Evolutionary conservation across 192 early-diverging fungal genomes (phyloP).

Genomic region (Fimicolochytrium jonesii): DNA sequence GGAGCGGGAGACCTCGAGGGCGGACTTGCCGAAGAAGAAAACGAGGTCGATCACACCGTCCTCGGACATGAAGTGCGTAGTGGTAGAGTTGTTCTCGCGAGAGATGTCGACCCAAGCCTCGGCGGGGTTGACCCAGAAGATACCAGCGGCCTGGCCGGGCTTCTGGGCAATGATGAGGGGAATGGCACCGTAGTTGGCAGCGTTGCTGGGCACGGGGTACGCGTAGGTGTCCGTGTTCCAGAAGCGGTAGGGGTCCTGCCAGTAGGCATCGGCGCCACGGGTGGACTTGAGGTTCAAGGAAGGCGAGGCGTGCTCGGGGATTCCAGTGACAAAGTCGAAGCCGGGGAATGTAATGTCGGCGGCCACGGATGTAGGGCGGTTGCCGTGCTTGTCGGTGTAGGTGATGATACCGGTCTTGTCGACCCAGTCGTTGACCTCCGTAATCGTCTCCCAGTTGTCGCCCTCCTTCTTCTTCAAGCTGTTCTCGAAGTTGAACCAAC

Average conservation of each 20-base stretch:
- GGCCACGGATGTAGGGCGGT: constrained; percentile 84
- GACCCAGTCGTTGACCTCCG: constrained; percentile 74
- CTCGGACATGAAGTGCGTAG: constrained; percentile 91
- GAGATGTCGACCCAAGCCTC: constrained; percentile 97
- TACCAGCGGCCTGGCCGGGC: constrained; percentile 64
- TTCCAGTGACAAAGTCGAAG: constrained; percentile 82
- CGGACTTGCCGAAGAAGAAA: constrained; percentile 67
- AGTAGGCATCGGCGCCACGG: constrained; percentile 33
- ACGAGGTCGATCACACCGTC: constrained; percentile 83
- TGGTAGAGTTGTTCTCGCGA: constrained; percentile 49
- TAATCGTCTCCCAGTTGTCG: constrained; percentile 71
- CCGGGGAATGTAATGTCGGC: constrained; percentile 86
- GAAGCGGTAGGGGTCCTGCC: constrained; percentile 27
- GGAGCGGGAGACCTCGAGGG: constrained; percentile 60
- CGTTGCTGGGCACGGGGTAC: constrained; percentile 84
- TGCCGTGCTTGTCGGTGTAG: neutral
- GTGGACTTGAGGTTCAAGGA: constrained; percentile 79
- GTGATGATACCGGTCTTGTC: neutral
- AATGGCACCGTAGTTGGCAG: constrained; percentile 89
- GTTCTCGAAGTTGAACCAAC: constrained; percentile 80
- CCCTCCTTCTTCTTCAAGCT: constrained; percentile 50
- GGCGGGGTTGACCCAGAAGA: constrained; percentile 88
- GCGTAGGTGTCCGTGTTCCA: constrained; percentile 97
- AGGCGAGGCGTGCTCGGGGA: constrained; percentile 90
- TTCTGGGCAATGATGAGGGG: constrained; percentile 88